Conservation (phyloP, 2,329 filamentous ascomycete species). For the Xylaria sp. region DNA sequence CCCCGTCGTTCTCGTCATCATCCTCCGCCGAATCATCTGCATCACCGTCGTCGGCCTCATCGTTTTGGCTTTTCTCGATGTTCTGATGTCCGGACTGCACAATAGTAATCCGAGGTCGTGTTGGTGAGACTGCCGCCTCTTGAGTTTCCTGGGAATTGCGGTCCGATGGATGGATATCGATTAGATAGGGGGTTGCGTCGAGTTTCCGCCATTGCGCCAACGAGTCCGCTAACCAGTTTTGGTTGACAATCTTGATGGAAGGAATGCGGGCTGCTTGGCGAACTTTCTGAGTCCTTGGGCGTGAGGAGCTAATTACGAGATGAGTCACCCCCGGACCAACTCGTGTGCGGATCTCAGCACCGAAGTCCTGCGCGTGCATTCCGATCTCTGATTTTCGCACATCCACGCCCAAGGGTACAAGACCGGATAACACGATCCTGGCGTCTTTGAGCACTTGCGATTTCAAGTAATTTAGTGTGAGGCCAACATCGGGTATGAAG, state of each 20-base stretch:
- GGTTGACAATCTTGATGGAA: conserved; percentile 89
- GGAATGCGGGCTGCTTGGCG: conserved; percentile 82
- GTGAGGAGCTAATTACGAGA: conserved; percentile 74
- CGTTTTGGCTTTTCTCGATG: conserved; percentile 45
- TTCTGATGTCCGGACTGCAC: conserved; percentile 44
- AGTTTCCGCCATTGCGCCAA: conserved; percentile 84
- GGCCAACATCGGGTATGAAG: conserved; percentile 83
- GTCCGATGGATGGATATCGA: conserved; percentile 78
- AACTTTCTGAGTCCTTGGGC: conserved; percentile 89
- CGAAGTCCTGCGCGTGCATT: conserved; percentile 86
- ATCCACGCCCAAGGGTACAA: conserved; percentile 84
- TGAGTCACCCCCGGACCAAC: conserved; percentile 75
- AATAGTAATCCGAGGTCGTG: conserved; percentile 57
- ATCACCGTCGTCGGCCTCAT: conserved; percentile 56
- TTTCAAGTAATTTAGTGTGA: conserved; percentile 86
- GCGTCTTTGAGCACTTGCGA: conserved; percentile 76
- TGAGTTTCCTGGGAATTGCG: conserved; percentile 51
- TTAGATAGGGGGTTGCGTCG: conserved; percentile 80
- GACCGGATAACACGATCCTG: conserved; percentile 87
- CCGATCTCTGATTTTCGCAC: conserved; percentile 86
- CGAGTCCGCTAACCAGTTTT: conserved; percentile 88
- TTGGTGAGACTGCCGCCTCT: conserved; percentile 51
- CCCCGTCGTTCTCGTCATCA: conserved; percentile 49
- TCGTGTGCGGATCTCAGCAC: conserved; percentile 69
- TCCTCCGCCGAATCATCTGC: conserved; percentile 53